phyloP scores from a whole-genome alignment of 306 rosid genomes.

The Quercus alba region DNA sequence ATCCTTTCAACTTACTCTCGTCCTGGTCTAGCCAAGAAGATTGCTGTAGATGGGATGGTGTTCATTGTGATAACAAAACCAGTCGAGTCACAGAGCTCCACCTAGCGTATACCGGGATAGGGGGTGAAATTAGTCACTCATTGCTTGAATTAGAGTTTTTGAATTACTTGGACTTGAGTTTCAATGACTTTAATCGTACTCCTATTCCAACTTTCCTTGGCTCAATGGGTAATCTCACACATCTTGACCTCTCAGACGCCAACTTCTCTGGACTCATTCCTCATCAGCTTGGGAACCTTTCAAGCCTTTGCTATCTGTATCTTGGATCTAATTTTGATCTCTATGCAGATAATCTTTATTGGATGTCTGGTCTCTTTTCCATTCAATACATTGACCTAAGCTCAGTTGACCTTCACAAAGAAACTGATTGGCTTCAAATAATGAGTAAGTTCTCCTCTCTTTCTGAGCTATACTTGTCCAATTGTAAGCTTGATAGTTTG shows the following conservation, averaged over 20 bases:
- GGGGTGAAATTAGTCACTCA: background rate
- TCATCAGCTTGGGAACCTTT: too few relatives aligned
- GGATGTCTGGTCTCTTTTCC: too few relatives aligned
- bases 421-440: background rate
- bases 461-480: background rate
- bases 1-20: background rate
- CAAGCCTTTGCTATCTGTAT: too few relatives aligned
- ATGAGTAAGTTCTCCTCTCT: background rate
- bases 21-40: background rate
- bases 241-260: background rate
- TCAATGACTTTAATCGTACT: background rate
- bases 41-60: background rate
- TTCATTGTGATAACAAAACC: background rate
- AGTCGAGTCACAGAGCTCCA: background rate
- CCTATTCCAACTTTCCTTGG: background rate
- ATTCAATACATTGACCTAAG: too few relatives aligned
- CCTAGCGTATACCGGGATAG: background rate
- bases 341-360: background rate
- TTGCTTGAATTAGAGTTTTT: background rate
- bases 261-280: background rate
- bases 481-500: background rate
- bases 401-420: too few relatives aligned
- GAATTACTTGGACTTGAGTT: background rate
- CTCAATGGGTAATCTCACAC: background rate
- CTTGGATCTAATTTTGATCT: background rate